Evolutionary conservation across 1,284 basidiomycete genomes (phyloP).

Genomic region (Rhodofomes roseus): DNA sequence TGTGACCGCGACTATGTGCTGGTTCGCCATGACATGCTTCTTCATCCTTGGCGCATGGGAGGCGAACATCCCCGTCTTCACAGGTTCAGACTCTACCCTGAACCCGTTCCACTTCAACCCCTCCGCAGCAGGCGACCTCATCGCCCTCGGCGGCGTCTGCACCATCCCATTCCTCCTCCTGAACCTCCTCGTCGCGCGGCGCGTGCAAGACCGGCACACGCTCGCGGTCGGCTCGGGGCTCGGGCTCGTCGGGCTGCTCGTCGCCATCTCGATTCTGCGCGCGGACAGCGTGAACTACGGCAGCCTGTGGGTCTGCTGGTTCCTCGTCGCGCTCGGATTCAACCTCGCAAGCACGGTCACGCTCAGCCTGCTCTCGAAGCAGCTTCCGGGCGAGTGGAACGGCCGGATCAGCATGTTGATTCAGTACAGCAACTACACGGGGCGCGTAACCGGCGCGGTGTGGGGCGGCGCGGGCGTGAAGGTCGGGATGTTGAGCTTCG

Average conservation of each 20-base stretch:
- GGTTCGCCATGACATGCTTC: constrained; percentile 72
- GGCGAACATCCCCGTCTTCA: constrained; percentile 66
- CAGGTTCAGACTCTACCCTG: constrained; percentile 30
- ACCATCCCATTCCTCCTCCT: constrained; percentile 64
- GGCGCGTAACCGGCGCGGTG: constrained; percentile 60
- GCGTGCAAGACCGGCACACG: constrained; percentile 58
- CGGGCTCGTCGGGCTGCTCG: constrained; percentile 49
- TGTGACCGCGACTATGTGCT: constrained; percentile 64
- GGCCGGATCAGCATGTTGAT: constrained; percentile 51
- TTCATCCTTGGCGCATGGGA: constrained; percentile 73
- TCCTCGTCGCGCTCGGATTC: constrained; percentile 64
- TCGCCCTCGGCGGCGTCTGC: constrained; percentile 60
- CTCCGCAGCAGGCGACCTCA: constrained; percentile 65
- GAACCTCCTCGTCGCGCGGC: constrained; percentile 54
- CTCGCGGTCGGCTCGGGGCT: constrained; percentile 50
- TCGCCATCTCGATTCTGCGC: constrained; percentile 44
- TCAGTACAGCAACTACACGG: constrained; percentile 65
- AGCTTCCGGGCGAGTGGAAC: constrained; percentile 62
- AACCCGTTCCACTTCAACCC: constrained; percentile 53
- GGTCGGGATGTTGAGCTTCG: constrained; percentile 61
- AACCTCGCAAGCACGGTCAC: constrained; percentile 67
- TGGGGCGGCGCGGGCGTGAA: constrained; percentile 65
- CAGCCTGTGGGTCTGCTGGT: constrained; percentile 61
- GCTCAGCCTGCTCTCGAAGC: constrained; percentile 61
- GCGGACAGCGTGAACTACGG: constrained; percentile 42